Base-by-base conservation (phyloP, 31 red algal genomes). In the Bonnemaisonia californica region DNA sequence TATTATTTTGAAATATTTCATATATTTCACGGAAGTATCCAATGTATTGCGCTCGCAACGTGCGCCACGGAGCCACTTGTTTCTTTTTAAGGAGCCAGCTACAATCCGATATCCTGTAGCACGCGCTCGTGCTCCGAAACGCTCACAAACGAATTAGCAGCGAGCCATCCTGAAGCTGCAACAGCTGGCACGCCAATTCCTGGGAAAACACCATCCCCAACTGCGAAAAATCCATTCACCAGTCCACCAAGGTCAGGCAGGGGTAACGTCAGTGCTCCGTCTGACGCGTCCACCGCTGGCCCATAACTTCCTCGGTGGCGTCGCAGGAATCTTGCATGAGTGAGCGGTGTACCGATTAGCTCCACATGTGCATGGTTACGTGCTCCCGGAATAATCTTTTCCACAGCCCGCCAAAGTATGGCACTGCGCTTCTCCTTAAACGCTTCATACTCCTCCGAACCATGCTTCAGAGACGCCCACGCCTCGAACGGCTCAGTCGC, bases 141-240 rank as follows among this genome's bases (percentile, higher is more conserved):
- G 36, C 28, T 45, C 1, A 75, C 87, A 39, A 91, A 63, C 35
- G 64, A 71, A 40, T 91, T 91, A 8, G 88, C 88, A 4, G 62
- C 88, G 27, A 91, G 69, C 88, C 88, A 91, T n/a, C 68, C 79
- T 11, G 67, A 76, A 4, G 68, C 88, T 36, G 88, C 83, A 28
- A 89, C 85, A 22, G 91, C 91, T 30, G 91, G 91, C 7, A 94
- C 91, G 16, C 91, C 91, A 21, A 94, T 76, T 9, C 91, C 91
- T 57, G 91, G 91, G 82, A 94, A 94, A 29, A 79, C 71, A 45
- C 79, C 57, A 54, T 94, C 83, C 40, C 91, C 91, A 24, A 88
- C 91, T 2, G 67, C 32, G 27, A 39, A 69, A 29, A 94, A 75
- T 11, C 84, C 68, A 23, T 87, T 35, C 16, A 77, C 56, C 26